phyloP scores from a whole-genome alignment of 1,139 yeast species.

The Schizosaccharomyces versatilis region DNA sequence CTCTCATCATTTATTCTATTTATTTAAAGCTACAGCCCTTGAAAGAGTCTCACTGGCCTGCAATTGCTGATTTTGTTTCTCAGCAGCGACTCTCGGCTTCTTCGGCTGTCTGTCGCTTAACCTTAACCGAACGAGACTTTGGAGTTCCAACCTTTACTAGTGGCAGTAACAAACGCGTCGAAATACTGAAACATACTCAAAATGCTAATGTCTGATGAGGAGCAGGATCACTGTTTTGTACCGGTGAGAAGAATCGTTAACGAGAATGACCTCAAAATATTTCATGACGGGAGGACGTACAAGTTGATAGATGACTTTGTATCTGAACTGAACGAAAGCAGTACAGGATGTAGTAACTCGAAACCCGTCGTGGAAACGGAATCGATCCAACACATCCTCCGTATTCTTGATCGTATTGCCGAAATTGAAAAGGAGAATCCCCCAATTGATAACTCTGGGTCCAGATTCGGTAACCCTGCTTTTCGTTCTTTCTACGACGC shows the following conservation, averaged over 20 bases:
- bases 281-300: slow-evolving; percentile 36
- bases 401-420: slow-evolving; percentile 27
- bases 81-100: no score
- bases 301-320: slow-evolving; percentile 33
- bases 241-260: slow-evolving; percentile 26
- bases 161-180: no score
- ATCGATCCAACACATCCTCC: slow-evolving; percentile 1
- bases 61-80: no score
- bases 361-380: slow-evolving; percentile 7
- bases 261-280: slow-evolving; percentile 37
- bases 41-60: no score
- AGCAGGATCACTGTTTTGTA: slow-evolving; percentile 1
- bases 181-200: neutral
- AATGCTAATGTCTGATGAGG: neutral
- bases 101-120: no score
- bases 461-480: slow-evolving; percentile 81
- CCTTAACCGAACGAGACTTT: no score
- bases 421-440: slow-evolving; percentile 35
- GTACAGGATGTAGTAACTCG: slow-evolving; percentile 31
- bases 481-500: slow-evolving; percentile 69
- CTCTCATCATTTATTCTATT: no score
- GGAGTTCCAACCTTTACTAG: no score
- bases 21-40: no score
- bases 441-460: slow-evolving; percentile 42
- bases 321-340: slow-evolving; percentile 37